These are phyloP conservation scores for Verticillium longisporum DNA, from an alignment of 2,329 filamentous ascomycete species.

Conservation along the genomic window DNA sequence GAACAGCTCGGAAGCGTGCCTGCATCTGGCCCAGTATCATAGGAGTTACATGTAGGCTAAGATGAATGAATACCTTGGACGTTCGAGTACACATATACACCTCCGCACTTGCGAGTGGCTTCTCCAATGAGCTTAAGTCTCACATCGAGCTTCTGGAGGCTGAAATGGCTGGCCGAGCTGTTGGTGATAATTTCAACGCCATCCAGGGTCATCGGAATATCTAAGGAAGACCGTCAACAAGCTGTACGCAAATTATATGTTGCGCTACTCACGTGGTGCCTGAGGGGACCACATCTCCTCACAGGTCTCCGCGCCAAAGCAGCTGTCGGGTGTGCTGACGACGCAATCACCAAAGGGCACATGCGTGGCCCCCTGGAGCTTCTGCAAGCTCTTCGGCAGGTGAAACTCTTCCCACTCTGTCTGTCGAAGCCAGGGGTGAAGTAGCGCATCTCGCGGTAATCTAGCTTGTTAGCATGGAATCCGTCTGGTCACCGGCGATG, in stretches of 20 bases:
- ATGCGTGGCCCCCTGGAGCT: constrained; percentile 35
- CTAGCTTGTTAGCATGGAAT: constrained; percentile 18
- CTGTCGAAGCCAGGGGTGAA: constrained; percentile 57
- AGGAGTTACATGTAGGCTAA: too few species aligned
- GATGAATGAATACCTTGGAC: neutral
- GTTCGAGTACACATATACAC: constrained; percentile 52
- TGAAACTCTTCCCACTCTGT: constrained; percentile 58
- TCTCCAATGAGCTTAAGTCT: constrained; percentile 59
- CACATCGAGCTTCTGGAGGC: constrained; percentile 53
- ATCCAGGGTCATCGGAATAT: constrained; percentile 40
- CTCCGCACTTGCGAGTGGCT: constrained; percentile 44
- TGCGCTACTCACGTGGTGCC: constrained; percentile 10
- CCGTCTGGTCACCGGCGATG: neutral
- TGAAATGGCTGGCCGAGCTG: constrained; percentile 59
- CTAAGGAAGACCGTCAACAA: neutral
- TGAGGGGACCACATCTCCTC: constrained; percentile 60
- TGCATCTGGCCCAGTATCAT: too few species aligned
- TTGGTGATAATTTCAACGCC: constrained; percentile 71
- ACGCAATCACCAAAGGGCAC: constrained; percentile 65
- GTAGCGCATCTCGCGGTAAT: constrained; percentile 53
- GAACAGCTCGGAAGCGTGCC: neutral
- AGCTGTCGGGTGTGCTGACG: constrained; percentile 52
- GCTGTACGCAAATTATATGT: neutral
- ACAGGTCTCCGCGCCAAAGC: constrained; percentile 52
- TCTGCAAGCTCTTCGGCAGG: constrained; percentile 51